Conservation (phyloP, 805 yeast species). For the Wickerhamomyces bovis region DNA sequence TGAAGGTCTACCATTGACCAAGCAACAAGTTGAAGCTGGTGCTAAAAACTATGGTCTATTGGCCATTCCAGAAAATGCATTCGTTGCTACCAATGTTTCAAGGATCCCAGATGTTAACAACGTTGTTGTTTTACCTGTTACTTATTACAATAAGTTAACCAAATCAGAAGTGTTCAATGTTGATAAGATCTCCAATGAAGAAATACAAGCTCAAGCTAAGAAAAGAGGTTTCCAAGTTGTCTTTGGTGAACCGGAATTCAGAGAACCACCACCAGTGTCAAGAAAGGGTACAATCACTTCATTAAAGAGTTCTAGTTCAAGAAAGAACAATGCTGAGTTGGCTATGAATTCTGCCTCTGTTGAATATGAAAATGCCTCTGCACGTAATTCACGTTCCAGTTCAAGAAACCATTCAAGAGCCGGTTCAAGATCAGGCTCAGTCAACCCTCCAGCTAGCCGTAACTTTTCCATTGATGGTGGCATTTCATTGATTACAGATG, state of each 20-base stretch:
- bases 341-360: slow-evolving; percentile 25
- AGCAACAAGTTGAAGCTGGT: slow-evolving; percentile 27
- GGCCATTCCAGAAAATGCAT: slow-evolving; percentile 53
- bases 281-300: slow-evolving; percentile 21
- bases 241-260: slow-evolving; percentile 13
- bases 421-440: slow-evolving; percentile 13
- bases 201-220: slow-evolving; percentile 38
- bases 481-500: slow-evolving; percentile 44
- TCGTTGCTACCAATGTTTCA: slow-evolving; percentile 56
- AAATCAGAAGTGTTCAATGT: slow-evolving; percentile 38
- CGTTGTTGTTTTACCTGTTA: slow-evolving; percentile 57
- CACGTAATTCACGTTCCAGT: slow-evolving; percentile 12
- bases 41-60: slow-evolving; percentile 45
- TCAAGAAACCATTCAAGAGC: slow-evolving; percentile 11
- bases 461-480: slow-evolving; percentile 29
- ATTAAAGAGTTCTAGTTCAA: slow-evolving; percentile 17
- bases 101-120: slow-evolving; percentile 47
- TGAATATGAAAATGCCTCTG: slow-evolving; percentile 21
- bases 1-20: slow-evolving; percentile 8
- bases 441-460: slow-evolving; percentile 13
- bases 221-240: slow-evolving; percentile 41
- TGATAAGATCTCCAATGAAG: slow-evolving; percentile 40
- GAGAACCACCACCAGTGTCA: slow-evolving; percentile 8
- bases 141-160: slow-evolving; percentile 55
- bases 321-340: slow-evolving; percentile 24